A percentile compares a stretch with the other conserved stretches of the same genome.
Evolutionary conservation across 1,139 yeast genomes (phyloP).

Genomic region (Suhomyces anneliseae): DNA sequence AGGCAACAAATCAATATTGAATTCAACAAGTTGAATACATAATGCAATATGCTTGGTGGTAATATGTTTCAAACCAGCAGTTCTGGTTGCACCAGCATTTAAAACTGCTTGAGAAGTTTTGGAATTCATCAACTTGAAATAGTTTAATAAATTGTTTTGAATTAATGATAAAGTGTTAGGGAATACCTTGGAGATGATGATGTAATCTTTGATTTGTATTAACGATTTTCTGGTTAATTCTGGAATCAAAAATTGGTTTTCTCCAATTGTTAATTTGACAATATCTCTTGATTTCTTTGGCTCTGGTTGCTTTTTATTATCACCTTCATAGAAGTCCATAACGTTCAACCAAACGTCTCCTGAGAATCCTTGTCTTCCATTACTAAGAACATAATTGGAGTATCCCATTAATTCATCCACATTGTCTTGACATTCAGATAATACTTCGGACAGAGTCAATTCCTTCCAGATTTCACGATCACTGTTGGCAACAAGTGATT

Average conservation of each 20-base stretch:
- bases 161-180: slow-evolving; percentile 38
- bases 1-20: slow-evolving; percentile 31
- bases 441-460: slow-evolving; percentile 24
- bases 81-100: slow-evolving; percentile 75
- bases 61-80: slow-evolving; percentile 74
- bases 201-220: slow-evolving; percentile 45
- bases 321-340: slow-evolving; percentile 27
- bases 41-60: slow-evolving; percentile 74
- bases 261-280: slow-evolving; percentile 39
- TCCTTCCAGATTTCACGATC: slow-evolving; percentile 85
- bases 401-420: slow-evolving; percentile 59
- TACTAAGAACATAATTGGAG: slow-evolving; percentile 42
- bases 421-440: slow-evolving; percentile 47
- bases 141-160: slow-evolving; percentile 48
- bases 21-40: slow-evolving; percentile 58
- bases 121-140: slow-evolving; percentile 54
- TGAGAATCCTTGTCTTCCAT: slow-evolving; percentile 25
- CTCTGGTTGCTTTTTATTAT: slow-evolving; percentile 1
- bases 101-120: slow-evolving; percentile 63
- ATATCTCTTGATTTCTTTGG: slow-evolving; percentile 4
- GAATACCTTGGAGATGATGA: slow-evolving; percentile 49
- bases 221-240: slow-evolving; percentile 36
- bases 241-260: slow-evolving; percentile 46
- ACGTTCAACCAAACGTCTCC: slow-evolving; percentile 49
- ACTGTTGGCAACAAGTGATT: slow-evolving; percentile 45